Conservation (phyloP, 2,329 filamentous ascomycete species). For the Trichocomaceae sp. region DNA sequence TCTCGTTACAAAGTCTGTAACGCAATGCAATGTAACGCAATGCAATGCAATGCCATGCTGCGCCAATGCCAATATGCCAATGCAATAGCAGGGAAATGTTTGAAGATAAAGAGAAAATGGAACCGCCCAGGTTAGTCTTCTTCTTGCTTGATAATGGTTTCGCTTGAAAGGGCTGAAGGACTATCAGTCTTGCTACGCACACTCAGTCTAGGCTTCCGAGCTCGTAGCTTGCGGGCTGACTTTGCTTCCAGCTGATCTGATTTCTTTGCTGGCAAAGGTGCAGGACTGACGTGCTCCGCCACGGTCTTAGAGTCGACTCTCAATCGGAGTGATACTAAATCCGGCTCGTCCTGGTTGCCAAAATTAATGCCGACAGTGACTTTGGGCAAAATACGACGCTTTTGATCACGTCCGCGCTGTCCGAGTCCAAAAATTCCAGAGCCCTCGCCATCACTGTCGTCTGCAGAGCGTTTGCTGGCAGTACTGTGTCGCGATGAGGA, state of each 20-base stretch:
- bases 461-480: constrained; percentile 37
- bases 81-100: background rate
- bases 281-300: constrained; percentile 12
- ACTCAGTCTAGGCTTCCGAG: constrained; percentile 3
- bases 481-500: constrained; percentile 38
- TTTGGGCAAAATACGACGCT: constrained; percentile 30
- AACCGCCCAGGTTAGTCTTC: constrained; percentile 2
- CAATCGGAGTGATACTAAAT: constrained; percentile 32
- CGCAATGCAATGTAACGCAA: constrained; percentile 3
- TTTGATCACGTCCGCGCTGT: constrained; percentile 24
- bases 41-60: constrained; percentile 5
- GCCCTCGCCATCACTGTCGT: constrained; percentile 34
- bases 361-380: constrained; percentile 36
- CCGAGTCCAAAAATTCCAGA: constrained; percentile 6
- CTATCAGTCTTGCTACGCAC: background rate
- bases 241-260: background rate
- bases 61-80: background rate
- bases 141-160: background rate
- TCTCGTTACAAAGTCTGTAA: background rate
- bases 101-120: background rate
- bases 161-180: background rate
- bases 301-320: constrained; percentile 25
- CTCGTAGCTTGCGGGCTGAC: constrained; percentile 8
- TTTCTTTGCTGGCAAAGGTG: background rate
- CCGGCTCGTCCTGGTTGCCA: constrained; percentile 30